phyloP scores from a whole-genome alignment of 2,329 filamentous ascomycete genomes.

The Calycina marina region DNA sequence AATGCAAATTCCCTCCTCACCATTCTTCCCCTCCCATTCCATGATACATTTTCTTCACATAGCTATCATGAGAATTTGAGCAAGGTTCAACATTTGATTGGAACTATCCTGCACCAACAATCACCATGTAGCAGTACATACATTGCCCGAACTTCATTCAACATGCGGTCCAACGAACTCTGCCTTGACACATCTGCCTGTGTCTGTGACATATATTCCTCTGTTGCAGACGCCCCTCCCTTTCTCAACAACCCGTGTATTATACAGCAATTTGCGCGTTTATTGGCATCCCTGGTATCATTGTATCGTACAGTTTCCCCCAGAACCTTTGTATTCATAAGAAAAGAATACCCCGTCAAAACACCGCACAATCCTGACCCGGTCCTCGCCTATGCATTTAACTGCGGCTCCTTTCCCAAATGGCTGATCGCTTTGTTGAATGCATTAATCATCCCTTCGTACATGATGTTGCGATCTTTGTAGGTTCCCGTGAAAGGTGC shows the following conservation, averaged over 20 bases:
- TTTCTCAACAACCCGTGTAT: not conserved
- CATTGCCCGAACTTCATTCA: not conserved
- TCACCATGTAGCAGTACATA: not conserved
- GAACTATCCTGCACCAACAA: not conserved
- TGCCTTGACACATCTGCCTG: not conserved
- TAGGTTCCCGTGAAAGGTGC: not conserved
- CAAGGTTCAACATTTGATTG: not conserved
- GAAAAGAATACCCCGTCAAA: not conserved
- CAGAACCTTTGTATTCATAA: not conserved
- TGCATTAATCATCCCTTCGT: slow-evolving; percentile 1
- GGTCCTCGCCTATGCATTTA: slow-evolving; percentile 1
- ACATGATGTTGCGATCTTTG: slow-evolving; percentile 1
- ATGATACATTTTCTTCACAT: not conserved
- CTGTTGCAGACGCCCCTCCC: not conserved
- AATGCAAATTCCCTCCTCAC: not conserved
- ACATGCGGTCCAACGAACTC: not conserved
- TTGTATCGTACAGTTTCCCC: not conserved
- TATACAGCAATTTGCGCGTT: not conserved
- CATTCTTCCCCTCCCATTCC: not conserved
- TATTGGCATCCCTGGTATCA: not conserved
- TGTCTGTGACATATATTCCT: not conserved
- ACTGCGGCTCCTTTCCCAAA: not conserved
- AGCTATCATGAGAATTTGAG: not conserved
- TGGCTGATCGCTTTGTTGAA: not conserved
- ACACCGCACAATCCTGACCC: not conserved